Evolutionary conservation across 2,329 filamentous ascomycete genomes (phyloP), one percentile per base, ranked within the genome.

Genomic region (Chrysosporium keratinophilum): DNA sequence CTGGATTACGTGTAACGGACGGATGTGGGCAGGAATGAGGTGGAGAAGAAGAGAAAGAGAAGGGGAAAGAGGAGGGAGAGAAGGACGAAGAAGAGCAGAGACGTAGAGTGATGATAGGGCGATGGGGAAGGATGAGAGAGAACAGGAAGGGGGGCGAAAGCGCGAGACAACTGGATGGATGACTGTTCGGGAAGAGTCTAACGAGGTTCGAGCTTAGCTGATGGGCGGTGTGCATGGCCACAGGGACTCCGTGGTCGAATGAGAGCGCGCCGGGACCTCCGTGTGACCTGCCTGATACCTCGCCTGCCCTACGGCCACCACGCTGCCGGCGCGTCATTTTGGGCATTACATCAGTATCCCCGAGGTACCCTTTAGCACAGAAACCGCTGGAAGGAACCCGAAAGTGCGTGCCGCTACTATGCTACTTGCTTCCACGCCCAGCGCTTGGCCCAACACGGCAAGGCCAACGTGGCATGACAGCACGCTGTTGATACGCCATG

Each of bases 1-100:
- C 49, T 49, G 46, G 35, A 49, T 49, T 49, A 51, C 48, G 48
- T 63, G 62, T 60, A 65, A 63, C 62, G 11, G 28, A 31, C 15
- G 17, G 42, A 63, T 65, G 65, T 65, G 62, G 62, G 59, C 57
- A 64, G 62, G 63, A 62, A 62, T 61, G 64, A 64, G 63, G 42
- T 9, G 23, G 12, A 19, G 23, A 63, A 62, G 58, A 59, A 56
- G 58, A 61, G 56, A 62, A 65, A 63, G 63, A 63, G 63, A 63
- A 62, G 58, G 62, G 50, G 12, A 19, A 39, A n/a, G 15, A 17
- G 9, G 54, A 59, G 58, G 52, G 58, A 14, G 58, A 54, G 56
- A 59, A 59, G 56, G 54, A 54, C 55, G 57, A 52, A 58, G 23
- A 52, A 47, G 49, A 10, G 50, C 35, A 52, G 51, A 55, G 58